Evolutionary conservation across 2,329 filamentous ascomycete species (phyloP).

Genomic region (Botrytis paeoniae): DNA sequence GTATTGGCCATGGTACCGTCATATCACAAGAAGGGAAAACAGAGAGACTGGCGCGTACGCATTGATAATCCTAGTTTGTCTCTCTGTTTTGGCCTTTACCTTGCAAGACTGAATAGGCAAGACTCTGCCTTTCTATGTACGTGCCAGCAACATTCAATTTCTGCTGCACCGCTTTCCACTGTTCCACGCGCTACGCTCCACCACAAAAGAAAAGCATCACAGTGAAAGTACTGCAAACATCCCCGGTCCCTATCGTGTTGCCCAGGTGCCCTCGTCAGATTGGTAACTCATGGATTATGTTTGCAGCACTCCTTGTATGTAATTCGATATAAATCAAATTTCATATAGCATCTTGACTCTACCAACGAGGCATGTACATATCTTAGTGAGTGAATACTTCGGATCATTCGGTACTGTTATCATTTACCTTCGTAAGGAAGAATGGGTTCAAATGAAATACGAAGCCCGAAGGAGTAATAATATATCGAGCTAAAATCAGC

Average conservation of each 20-base stretch:
- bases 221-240: background rate
- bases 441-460: background rate
- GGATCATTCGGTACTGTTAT: background rate
- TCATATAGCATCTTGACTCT: background rate
- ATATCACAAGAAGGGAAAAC: constrained; percentile 1
- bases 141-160: constrained; percentile 4
- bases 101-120: constrained; percentile 4
- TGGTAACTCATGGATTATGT: background rate
- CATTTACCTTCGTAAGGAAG: no score
- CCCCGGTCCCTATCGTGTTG: background rate
- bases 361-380: background rate
- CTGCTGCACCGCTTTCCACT: constrained; percentile 18
- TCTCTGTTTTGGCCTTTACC: background rate
- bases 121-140: background rate
- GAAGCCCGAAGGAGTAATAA: background rate
- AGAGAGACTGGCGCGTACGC: constrained; percentile 16
- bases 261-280: constrained; percentile 1
- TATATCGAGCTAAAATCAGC: background rate
- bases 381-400: background rate
- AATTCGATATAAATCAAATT: background rate
- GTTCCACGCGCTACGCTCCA: constrained; percentile 22
- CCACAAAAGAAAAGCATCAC: background rate
- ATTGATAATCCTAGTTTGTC: constrained; percentile 11
- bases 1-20: constrained; percentile 5
- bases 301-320: background rate